A percentile compares a stretch with the other conserved stretches of the same genome.
Evolutionary conservation across 1,139 yeast genomes (phyloP).

Genomic region (Hyphopichia pseudoburtonii): DNA sequence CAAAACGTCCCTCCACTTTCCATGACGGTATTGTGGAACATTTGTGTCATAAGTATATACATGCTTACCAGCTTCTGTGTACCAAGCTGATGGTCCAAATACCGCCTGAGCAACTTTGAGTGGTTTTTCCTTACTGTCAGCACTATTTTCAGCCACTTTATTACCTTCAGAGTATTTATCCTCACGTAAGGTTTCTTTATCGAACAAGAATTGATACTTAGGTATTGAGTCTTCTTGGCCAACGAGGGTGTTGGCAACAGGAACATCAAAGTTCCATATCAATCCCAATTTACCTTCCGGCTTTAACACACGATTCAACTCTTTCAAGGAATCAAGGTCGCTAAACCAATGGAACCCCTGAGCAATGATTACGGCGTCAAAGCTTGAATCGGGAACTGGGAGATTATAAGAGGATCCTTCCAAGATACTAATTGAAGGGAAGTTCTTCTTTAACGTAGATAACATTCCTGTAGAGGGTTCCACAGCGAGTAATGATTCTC

Average conservation of each 20-base stretch:
- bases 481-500: slow-evolving; percentile 40
- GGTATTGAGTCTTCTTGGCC: slow-evolving; percentile 6
- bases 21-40: slow-evolving; percentile 62
- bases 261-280: slow-evolving; percentile 62
- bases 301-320: slow-evolving; percentile 53
- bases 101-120: slow-evolving; percentile 7
- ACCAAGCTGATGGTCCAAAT: slow-evolving; percentile 20
- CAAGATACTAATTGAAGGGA: slow-evolving; percentile 42
- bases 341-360: slow-evolving; percentile 75
- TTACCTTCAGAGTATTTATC: slow-evolving; percentile 1
- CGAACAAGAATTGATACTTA: slow-evolving; percentile 12
- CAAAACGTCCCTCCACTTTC: slow-evolving; percentile 48
- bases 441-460: slow-evolving; percentile 43
- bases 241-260: slow-evolving; percentile 5
- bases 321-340: slow-evolving; percentile 47
- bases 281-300: slow-evolving; percentile 50
- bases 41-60: slow-evolving; percentile 29
- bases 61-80: slow-evolving; percentile 21
- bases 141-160: background rate
- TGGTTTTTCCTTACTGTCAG: slow-evolving; percentile 5
- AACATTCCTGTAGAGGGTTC: slow-evolving; percentile 68
- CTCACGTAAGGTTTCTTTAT: slow-evolving; percentile 7
- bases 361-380: slow-evolving; percentile 58
- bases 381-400: slow-evolving; percentile 45
- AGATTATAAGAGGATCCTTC: slow-evolving; percentile 49